Evolutionary conservation across 805 yeast genomes (phyloP), one percentile per base, ranked within the genome.

Genomic region (Monosporozyma aerobia): DNA sequence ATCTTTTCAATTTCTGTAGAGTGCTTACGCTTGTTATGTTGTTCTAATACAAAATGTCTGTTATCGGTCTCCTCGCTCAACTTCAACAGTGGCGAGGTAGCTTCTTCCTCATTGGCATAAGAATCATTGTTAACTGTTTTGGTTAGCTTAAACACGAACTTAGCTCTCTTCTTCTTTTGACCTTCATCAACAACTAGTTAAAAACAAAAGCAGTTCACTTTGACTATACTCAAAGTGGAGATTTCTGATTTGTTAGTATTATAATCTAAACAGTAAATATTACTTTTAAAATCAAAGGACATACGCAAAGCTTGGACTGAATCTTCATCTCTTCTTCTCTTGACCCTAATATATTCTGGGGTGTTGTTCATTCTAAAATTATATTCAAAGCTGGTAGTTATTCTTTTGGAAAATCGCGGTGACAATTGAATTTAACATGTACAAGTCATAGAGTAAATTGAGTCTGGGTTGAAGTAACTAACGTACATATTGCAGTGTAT

Each of bases 251-350:
- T 30, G 37, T 44, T 27, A 30, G 47, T 29, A 44, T 27, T 27
- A 44, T 27, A 44, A 7, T 10, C 13, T 44, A 32, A 6, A 11
- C 7, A 14, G 22, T 25, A 22, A 37, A 19, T 19, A 19, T 13
- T 33, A 29, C 16, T 30, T 2, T 8, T 16, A 9, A 6, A 5
- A 14, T 19, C 10, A 40, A 40, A 2, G 27, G 14, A 63, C 74
- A 47, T 61, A 72, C 74, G 59, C 60, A 90, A 74, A 0, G 97
- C 96, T 59, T 87, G 89, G 25, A 92, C 74, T 2, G 97, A 96
- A 59, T 88, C 97, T 61, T 89, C 94, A 51, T 81, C 83, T 54
- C 97, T 76, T 63, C 85, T 85, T 54, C 98, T 77, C 69, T 94
- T 92, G 64, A 92, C 86, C 54, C 97, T 77, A 44, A 92, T 82